Conservation (phyloP, 768 basidiomycete genomes). For the Pulveroboletus sp. region DNA sequence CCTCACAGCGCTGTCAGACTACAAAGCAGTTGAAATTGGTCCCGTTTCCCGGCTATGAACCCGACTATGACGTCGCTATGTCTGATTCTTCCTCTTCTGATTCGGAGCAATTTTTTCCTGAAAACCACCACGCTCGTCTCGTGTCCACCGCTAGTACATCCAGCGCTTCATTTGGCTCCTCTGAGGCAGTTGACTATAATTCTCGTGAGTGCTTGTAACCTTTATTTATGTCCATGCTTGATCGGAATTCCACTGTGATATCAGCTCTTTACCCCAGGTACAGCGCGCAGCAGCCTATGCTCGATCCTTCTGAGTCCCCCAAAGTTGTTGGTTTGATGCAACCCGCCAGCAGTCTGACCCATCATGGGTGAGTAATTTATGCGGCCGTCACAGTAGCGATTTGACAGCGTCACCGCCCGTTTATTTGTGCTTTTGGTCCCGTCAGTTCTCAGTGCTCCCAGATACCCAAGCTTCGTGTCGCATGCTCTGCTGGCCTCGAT, state of each 20-base stretch:
- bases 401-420: constrained; percentile 13
- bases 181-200: constrained; percentile 42
- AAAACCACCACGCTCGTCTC: constrained; percentile 56
- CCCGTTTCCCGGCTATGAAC: constrained; percentile 64
- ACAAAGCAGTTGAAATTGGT: constrained; percentile 71
- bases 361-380: constrained; percentile 61
- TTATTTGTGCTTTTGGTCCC: constrained; percentile 4
- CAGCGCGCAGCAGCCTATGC: constrained; percentile 57
- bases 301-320: constrained; percentile 46
- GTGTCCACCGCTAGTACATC: constrained; percentile 62
- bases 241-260: neutral
- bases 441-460: constrained; percentile 65
- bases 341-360: constrained; percentile 54
- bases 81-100: constrained; percentile 51
- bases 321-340: constrained; percentile 61
- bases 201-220: constrained; percentile 43
- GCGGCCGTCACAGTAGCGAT: constrained; percentile 1
- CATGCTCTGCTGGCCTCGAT: constrained; percentile 64
- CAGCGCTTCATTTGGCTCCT: constrained; percentile 44
- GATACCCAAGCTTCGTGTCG: constrained; percentile 79
- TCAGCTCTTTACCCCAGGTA: constrained; percentile 55
- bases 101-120: constrained; percentile 53
- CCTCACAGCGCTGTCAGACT: constrained; percentile 34
- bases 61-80: constrained; percentile 69
- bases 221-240: neutral